These are phyloP conservation scores for Schrenkiella parvula DNA, from an alignment of 345 rosid species.

Conservation along the genomic window DNA sequence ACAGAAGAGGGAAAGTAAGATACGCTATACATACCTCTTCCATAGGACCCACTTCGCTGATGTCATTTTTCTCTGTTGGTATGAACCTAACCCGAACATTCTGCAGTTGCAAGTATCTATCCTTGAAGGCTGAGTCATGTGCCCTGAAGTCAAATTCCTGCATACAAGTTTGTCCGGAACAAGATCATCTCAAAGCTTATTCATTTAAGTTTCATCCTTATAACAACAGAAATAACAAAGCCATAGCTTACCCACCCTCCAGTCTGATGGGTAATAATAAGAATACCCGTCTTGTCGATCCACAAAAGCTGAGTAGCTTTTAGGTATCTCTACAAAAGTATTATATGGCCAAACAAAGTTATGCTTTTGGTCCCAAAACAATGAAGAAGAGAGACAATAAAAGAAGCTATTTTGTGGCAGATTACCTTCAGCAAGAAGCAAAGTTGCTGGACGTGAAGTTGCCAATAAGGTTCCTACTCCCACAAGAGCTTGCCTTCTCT, in stretches of 20 bases:
- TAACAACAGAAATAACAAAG: neutral
- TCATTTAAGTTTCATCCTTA: neutral
- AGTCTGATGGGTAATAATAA: constrained; percentile 80
- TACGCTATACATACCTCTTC: constrained; percentile 51
- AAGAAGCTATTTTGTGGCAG: neutral
- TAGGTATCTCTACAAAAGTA: constrained; percentile 53
- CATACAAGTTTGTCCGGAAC: neutral
- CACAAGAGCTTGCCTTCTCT: constrained; percentile 54
- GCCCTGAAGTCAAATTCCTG: constrained; percentile 85
- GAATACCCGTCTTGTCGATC: constrained; percentile 74
- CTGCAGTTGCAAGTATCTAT: constrained; percentile 66
- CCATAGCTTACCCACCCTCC: constrained; percentile 73
- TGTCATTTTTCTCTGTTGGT: constrained; percentile 67
- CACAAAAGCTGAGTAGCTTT: constrained; percentile 55
- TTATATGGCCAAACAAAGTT: neutral
- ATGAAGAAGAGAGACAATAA: neutral
- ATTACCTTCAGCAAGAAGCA: constrained; percentile 72
- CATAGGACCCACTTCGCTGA: constrained; percentile 79
- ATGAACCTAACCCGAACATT: constrained; percentile 83
- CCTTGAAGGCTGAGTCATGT: constrained; percentile 89
- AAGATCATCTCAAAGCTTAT: constrained; percentile 9
- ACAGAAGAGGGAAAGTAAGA: neutral
- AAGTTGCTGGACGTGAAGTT: constrained; percentile 41
- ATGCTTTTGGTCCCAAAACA: neutral
- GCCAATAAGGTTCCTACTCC: constrained; percentile 64